Evolutionary conservation across 2,329 filamentous ascomycete species (phyloP).

Genomic region (Tothia fuscella): DNA sequence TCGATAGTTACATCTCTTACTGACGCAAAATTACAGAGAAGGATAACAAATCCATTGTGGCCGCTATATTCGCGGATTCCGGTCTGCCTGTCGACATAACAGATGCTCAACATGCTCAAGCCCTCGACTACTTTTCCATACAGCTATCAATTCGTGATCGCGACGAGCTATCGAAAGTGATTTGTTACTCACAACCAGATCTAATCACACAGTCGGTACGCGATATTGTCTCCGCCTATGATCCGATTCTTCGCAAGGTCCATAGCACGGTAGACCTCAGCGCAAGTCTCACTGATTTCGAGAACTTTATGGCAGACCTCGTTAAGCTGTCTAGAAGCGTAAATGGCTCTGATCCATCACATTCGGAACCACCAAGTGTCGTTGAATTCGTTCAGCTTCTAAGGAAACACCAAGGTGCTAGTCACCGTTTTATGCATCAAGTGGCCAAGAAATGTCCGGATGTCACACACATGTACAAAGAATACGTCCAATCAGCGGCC

Average conservation of each 20-base stretch:
- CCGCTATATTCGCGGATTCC: conserved; percentile 48
- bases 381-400: conserved; percentile 61
- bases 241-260: conserved; percentile 60
- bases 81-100: conserved; percentile 39
- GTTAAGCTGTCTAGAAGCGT: conserved; percentile 40
- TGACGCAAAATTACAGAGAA: conserved; percentile 16
- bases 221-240: conserved; percentile 55
- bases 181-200: conserved; percentile 60
- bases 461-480: conserved; percentile 47
- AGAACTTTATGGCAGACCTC: conserved; percentile 59
- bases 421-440: conserved; percentile 62
- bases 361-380: conserved; percentile 44
- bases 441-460: conserved; percentile 56
- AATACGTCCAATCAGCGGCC: conserved; percentile 48
- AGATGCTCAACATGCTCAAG: conserved; percentile 49
- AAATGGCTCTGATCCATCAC: conserved; percentile 11
- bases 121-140: conserved; percentile 58
- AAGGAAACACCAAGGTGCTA: conserved; percentile 47
- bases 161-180: conserved; percentile 52
- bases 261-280: conserved; percentile 62
- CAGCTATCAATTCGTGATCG: conserved; percentile 62
- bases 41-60: conserved; percentile 50
- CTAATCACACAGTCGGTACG: conserved; percentile 57
- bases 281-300: conserved; percentile 53
- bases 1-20: conserved; percentile 15